phyloP scores from a whole-genome alignment of 805 yeast species.

The Cyberlindnera xishuangbannaensis region DNA sequence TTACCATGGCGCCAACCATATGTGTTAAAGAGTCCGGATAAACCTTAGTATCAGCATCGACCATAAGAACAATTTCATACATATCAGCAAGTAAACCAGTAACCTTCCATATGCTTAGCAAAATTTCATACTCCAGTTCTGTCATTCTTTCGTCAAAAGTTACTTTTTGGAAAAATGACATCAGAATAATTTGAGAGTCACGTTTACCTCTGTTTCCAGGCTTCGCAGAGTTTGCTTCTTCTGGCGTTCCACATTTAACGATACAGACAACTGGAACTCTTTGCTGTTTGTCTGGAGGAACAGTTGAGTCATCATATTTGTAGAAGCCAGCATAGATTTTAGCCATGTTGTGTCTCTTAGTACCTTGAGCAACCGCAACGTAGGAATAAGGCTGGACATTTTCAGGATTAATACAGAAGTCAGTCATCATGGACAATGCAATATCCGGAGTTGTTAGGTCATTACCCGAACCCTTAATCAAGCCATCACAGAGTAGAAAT shows the following conservation, averaged over 20 bases:
- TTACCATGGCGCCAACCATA: conserved; percentile 85
- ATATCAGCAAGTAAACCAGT: conserved; percentile 81
- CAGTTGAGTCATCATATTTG: conserved; percentile 70
- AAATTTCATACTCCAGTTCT: conserved; percentile 73
- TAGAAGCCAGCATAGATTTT: conserved; percentile 94
- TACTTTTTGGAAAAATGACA: conserved; percentile 83
- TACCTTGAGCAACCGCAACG: conserved; percentile 92
- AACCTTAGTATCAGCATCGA: conserved; percentile 90
- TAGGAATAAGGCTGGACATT: conserved; percentile 80
- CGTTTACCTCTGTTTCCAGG: conserved; percentile 97
- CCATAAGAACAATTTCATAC: conserved; percentile 84
- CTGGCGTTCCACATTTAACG: conserved; percentile 86
- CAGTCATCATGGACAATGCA: conserved; percentile 80
- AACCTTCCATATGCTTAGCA: conserved; percentile 69
- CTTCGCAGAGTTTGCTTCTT: conserved; percentile 60
- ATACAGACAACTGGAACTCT: conserved; percentile 73
- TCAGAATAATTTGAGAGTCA: conserved; percentile 85
- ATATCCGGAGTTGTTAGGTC: conserved; percentile 85
- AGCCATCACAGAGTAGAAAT: conserved; percentile 85
- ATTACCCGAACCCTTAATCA: conserved; percentile 93
- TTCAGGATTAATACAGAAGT: conserved; percentile 62
- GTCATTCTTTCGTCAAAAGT: conserved; percentile 95
- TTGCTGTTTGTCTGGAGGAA: conserved; percentile 78
- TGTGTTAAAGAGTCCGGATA: conserved; percentile 85
- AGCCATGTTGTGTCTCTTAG: conserved; percentile 96